Evolutionary conservation across 768 basidiomycete genomes (phyloP).

Genomic region (Tubosaeta brunneosetosa): DNA sequence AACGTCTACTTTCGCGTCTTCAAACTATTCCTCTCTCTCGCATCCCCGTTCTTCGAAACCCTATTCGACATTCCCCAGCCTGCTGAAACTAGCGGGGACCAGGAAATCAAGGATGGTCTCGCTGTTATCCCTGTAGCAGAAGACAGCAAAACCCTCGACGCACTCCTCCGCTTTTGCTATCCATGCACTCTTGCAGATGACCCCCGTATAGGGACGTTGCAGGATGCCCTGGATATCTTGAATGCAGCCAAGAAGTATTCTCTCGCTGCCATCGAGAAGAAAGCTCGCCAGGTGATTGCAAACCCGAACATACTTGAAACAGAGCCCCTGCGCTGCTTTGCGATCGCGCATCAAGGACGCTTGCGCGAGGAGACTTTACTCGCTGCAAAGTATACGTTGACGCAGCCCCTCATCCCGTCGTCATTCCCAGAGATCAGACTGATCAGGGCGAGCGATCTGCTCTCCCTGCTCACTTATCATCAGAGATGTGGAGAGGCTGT

Average conservation of each 20-base stretch:
- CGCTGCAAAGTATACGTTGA: slow-evolving; percentile 29
- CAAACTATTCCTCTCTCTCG: slow-evolving; percentile 28
- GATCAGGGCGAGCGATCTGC: slow-evolving; percentile 26
- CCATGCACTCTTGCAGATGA: slow-evolving; percentile 17
- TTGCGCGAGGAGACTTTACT: slow-evolving; percentile 21
- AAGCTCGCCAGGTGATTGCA: slow-evolving; percentile 18
- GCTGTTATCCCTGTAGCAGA: slow-evolving; percentile 16
- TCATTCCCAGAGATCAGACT: slow-evolving; percentile 26
- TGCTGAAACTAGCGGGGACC: slow-evolving; percentile 1
- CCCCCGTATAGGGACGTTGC: slow-evolving; percentile 9
- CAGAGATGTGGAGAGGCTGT: slow-evolving; percentile 12
- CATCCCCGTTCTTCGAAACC: slow-evolving; percentile 31
- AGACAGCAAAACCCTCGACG: slow-evolving; percentile 17
- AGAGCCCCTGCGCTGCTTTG: slow-evolving; percentile 29
- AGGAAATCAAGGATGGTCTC: slow-evolving; percentile 12
- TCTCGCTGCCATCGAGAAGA: slow-evolving; percentile 17
- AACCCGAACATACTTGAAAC: slow-evolving; percentile 16
- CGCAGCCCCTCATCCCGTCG: slow-evolving; percentile 18
- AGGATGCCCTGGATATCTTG: slow-evolving; percentile 11
- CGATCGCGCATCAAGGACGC: slow-evolving; percentile 24
- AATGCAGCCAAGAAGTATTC: slow-evolving; percentile 19
- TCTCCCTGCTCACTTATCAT: slow-evolving; percentile 24
- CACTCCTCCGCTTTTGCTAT: slow-evolving; percentile 23
- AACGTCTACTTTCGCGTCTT: slow-evolving; percentile 28
- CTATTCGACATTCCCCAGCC: slow-evolving; percentile 31